These are phyloP conservation scores for Psophocarpus tetragonolobus DNA, from an alignment of 306 rosid species.

Conservation along the genomic window DNA sequence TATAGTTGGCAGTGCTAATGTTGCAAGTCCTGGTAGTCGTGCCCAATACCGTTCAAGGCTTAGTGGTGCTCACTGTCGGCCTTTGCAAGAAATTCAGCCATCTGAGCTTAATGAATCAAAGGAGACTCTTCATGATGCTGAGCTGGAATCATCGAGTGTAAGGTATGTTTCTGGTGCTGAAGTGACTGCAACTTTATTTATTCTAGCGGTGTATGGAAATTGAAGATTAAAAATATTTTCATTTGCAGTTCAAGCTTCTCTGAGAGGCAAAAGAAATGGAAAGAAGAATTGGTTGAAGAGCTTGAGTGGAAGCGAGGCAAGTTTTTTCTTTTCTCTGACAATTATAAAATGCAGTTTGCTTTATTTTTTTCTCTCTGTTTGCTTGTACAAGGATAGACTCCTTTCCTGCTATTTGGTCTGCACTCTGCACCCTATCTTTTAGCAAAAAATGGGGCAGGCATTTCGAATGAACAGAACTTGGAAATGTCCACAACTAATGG, in stretches of 20 bases:
- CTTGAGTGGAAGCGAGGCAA: constrained; percentile 74
- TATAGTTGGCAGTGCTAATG: constrained; percentile 42
- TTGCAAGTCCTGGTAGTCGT: constrained; percentile 51
- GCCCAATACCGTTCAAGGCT: constrained; percentile 45
- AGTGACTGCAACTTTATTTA: constrained; percentile 26
- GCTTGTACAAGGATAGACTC: not conserved
- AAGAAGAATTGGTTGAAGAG: constrained; percentile 87
- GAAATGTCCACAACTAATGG: constrained; percentile 1
- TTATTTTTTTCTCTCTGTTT: not conserved
- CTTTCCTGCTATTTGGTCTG: constrained; percentile 8
- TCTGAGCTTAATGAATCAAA: constrained; percentile 65
- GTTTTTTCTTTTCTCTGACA: constrained; percentile 25
- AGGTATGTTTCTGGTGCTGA: constrained; percentile 51
- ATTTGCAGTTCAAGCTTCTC: constrained; percentile 65
- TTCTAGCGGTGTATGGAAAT: constrained; percentile 8
- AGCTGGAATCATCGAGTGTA: constrained; percentile 48
- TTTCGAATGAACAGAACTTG: constrained; percentile 10
- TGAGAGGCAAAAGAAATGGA: constrained; percentile 85
- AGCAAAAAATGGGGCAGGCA: not conserved
- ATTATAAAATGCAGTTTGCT: not conserved
- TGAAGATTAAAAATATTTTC: constrained; percentile 10
- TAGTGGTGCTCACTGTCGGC: constrained; percentile 46
- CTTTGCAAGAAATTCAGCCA: constrained; percentile 82
- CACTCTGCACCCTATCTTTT: not conserved
- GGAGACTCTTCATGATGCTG: constrained; percentile 48